Evolutionary conservation across 169 alveolate species (phyloP).

Genomic region (Babesia sp.): DNA sequence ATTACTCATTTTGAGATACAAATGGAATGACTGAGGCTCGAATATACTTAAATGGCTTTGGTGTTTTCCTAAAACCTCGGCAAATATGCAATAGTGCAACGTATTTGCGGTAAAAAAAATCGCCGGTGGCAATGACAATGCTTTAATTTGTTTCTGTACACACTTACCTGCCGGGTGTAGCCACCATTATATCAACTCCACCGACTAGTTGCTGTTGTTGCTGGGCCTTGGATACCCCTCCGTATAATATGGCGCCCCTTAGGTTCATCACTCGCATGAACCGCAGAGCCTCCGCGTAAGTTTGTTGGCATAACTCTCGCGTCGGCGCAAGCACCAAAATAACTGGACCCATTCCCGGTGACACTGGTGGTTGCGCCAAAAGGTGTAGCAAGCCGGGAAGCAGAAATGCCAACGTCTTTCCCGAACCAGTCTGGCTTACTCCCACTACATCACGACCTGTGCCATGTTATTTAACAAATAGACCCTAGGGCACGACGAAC

Average conservation of each 20-base stretch:
- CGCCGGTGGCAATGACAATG: too few relatives aligned
- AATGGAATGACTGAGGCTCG: too few relatives aligned
- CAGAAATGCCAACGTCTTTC: conserved; percentile 92
- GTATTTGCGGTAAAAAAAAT: too few relatives aligned
- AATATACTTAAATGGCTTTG: too few relatives aligned
- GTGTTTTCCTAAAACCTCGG: too few relatives aligned
- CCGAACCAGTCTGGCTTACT: conserved; percentile 95
- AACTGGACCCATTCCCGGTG: conserved; percentile 52
- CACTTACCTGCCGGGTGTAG: conserved; percentile 93
- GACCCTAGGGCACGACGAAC: not conserved
- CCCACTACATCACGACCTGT: conserved; percentile 93
- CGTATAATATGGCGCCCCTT: conserved; percentile 81
- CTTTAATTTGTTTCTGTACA: too few relatives aligned
- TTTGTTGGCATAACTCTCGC: conserved; percentile 87
- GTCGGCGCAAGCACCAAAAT: conserved; percentile 84
- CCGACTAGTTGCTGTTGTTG: conserved; percentile 76
- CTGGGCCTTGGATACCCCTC: conserved; percentile 81
- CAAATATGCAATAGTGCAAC: too few relatives aligned
- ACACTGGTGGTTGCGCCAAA: conserved; percentile 75
- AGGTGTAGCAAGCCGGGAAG: conserved; percentile 90
- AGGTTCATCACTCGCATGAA: conserved; percentile 71
- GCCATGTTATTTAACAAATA: conserved; percentile 52
- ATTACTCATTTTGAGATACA: too few relatives aligned
- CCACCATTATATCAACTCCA: conserved; percentile 93
- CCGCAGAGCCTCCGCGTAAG: conserved; percentile 69